Evolutionary conservation across 768 basidiomycete genomes (phyloP), one percentile per base, ranked within the genome.

Genomic region (Hygrophorus pudorinus): DNA sequence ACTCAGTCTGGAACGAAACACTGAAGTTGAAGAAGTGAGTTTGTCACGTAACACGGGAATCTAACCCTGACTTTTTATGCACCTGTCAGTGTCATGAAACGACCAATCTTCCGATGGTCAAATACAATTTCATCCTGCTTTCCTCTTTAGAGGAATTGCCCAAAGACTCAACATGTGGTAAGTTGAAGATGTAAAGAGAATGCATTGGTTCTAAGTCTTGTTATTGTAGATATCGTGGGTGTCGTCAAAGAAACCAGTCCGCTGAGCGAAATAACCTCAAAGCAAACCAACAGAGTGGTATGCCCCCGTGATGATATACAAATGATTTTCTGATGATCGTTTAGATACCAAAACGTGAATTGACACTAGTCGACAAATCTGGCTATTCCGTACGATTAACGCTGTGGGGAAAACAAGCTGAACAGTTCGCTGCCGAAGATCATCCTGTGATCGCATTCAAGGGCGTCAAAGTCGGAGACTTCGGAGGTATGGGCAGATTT

Each of bases 321-420:
- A 32, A 18, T 24, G 16, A 29, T 30, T n/a, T 39, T 31, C 17
- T 38, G 21, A 38, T 42, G 31, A 16, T 48, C 34, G 38, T 41
- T 13, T 52, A 94, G 87, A 73, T 92, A 46, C 70, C 75, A 27
- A 98, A 98, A 62, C 82, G 94, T 36, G 94, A 99, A 35, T 65
- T 99, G 41, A 82, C 76, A 1, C 64, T 99, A 28, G 93, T 92
- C 10, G 94, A 99, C 59, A 76, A 75, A 48, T 83, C 89, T 5
- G 74, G 74, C 29, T 88, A 67, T 55, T 76, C 81, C 12, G 81
- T 89, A 32, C 77, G 89, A 28, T 59, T 97, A 51, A 99, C 94
- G 2, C 68, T 98, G 24, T 99, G 94, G 96, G 96, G 94, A 17
- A 90, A 85, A 60, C 85, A 89, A 59, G 94, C 94, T 0, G 90